Conservation (phyloP, 352 stramenopile genomes). For the Pythium phragmitis region DNA sequence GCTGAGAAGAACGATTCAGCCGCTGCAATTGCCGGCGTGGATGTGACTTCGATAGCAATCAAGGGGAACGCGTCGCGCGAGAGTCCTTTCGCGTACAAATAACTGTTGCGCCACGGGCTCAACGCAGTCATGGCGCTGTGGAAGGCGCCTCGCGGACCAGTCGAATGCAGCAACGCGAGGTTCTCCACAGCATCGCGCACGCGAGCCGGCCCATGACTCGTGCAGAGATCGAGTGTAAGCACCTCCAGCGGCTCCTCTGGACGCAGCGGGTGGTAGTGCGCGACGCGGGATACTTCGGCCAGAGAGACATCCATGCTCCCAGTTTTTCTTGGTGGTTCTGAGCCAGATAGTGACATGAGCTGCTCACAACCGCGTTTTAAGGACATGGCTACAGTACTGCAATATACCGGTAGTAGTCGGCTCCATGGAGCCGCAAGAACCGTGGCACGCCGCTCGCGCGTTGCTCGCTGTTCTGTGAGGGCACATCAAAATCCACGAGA, state of each 20-base stretch:
- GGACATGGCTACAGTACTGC: conserved; percentile 13
- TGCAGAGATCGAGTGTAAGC: conserved; percentile 2
- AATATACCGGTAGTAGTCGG: neutral
- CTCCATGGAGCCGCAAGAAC: neutral
- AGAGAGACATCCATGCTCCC: neutral
- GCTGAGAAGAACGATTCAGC: conserved; percentile 9
- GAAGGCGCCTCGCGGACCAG: neutral
- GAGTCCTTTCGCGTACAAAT: conserved; percentile 15
- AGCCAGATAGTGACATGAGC: conserved; percentile 5
- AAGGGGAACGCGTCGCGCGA: conserved; percentile 8
- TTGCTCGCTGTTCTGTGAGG: conserved; percentile 1
- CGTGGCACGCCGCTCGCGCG: conserved; percentile 8
- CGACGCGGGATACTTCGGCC: conserved; percentile 3
- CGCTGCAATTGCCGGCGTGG: neutral
- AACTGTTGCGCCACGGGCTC: conserved; percentile 17
- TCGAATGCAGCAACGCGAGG: neutral
- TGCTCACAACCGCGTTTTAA: neutral
- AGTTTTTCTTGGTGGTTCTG: neutral
- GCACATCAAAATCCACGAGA: neutral
- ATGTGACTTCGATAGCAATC: conserved; percentile 1
- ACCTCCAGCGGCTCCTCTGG: conserved; percentile 12
- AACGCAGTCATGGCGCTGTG: conserved; percentile 7
- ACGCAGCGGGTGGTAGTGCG: conserved; percentile 17
- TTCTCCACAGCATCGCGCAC: neutral
- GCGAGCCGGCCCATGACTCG: neutral